Conservation (phyloP, 2,329 filamentous ascomycete genomes). For the Fusarium sambucinum region DNA sequence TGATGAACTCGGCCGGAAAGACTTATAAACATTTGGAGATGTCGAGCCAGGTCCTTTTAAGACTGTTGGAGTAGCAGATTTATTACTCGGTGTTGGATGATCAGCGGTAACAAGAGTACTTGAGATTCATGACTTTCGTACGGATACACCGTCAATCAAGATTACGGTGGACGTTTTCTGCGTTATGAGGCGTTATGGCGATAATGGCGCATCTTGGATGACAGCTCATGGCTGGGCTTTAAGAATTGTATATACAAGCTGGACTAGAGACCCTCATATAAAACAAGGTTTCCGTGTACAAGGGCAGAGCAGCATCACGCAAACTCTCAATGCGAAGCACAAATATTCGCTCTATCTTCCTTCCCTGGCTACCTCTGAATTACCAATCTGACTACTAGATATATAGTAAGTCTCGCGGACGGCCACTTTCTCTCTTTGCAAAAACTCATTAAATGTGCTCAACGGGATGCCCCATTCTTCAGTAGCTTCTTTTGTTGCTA, state of each 20-base stretch:
- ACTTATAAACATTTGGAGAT: not conserved
- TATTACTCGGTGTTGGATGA: not conserved
- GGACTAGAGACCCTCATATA: slow-evolving; percentile 1
- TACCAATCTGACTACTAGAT: not conserved
- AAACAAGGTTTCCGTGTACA: not conserved
- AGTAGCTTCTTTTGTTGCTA: slow-evolving; percentile 53
- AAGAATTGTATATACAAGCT: slow-evolving; percentile 5
- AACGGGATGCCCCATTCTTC: slow-evolving; percentile 56
- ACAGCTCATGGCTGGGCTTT: slow-evolving; percentile 19
- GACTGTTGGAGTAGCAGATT: slow-evolving; percentile 21
- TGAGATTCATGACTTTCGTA: slow-evolving; percentile 8
- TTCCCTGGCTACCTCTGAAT: too few relatives aligned
- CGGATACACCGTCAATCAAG: slow-evolving; percentile 7
- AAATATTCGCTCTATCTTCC: not conserved
- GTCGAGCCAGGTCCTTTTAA: not conserved
- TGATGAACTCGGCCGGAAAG: not conserved
- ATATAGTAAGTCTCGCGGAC: slow-evolving; percentile 49
- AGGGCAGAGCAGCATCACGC: not conserved
- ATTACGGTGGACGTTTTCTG: slow-evolving; percentile 6
- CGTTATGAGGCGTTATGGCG: slow-evolving; percentile 26
- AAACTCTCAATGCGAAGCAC: not conserved
- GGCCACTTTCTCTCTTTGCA: slow-evolving; percentile 55
- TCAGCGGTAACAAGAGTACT: not conserved
- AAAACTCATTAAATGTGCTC: slow-evolving; percentile 58
- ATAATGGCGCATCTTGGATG: slow-evolving; percentile 28